Conservation (phyloP, 352 stramenopile species). For the Globisporangium recalcitrans region DNA sequence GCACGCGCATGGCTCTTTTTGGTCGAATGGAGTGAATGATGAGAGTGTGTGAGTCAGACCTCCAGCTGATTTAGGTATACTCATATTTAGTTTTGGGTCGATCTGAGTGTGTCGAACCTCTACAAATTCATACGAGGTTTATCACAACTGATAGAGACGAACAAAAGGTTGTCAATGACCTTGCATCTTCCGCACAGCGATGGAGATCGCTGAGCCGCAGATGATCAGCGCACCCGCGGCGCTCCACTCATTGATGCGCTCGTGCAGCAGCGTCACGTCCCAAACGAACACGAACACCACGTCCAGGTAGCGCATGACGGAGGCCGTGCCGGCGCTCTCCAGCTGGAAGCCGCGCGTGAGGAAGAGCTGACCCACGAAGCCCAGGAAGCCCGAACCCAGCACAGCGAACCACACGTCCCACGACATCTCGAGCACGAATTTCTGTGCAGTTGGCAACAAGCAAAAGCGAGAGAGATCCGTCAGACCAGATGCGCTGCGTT, state of each 20-base stretch:
- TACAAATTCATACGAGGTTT: no score
- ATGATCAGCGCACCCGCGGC: constrained; percentile 31
- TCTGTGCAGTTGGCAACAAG: constrained; percentile 3
- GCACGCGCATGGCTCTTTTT: background rate
- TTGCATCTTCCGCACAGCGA: constrained; percentile 21
- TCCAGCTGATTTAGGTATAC: no score
- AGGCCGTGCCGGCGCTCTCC: constrained; percentile 34
- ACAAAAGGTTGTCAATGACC: background rate
- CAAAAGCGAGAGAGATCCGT: background rate
- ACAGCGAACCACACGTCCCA: constrained; percentile 20
- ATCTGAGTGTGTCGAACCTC: no score
- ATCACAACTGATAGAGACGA: no score
- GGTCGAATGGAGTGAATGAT: background rate
- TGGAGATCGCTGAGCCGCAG: constrained; percentile 25
- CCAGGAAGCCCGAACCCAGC: constrained; percentile 25
- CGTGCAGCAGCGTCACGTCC: constrained; percentile 27
- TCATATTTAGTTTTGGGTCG: no score
- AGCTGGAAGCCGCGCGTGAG: constrained; percentile 43
- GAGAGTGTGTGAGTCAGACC: no score
- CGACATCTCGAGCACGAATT: constrained; percentile 14
- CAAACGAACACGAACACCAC: constrained; percentile 43
- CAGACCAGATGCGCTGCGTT: no score
- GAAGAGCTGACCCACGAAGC: constrained; percentile 37
- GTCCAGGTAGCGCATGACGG: constrained; percentile 38
- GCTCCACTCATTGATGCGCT: constrained; percentile 32